Base-by-base conservation (phyloP, 495 filamentous ascomycete species). In the Penicillium malachiteum region DNA sequence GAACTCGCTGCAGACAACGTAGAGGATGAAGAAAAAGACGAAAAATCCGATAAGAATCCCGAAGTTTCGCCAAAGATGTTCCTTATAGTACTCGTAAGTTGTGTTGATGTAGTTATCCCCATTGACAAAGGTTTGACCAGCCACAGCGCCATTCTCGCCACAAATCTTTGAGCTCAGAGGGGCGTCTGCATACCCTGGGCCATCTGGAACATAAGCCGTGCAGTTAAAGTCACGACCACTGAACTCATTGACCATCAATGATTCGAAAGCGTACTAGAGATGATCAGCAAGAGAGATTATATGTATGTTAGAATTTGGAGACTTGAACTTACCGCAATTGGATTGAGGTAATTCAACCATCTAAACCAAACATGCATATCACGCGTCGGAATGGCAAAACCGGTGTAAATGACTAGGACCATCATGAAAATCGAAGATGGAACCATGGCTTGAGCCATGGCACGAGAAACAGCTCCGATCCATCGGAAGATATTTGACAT, bases 191-290 rank as follows among this genome's bases (percentile, higher is more conserved):
- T 91, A 92, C 2, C 0, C 65, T 59, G 8, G 71, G 65, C 0
- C 76, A 16, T 59, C 68, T 3, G 90, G 90, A 3, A 92, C 75
- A 56, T 81, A 88, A 5, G 56, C 42, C 1, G 79, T 73, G 65
- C 92, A 97, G 0, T 31, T n/a, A 58, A 90, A 93, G 0, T 81
- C 55, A 4, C 87, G 84, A 34, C 71, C 70, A 57, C 82, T 77
- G 66, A 94, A 97, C 68, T 96, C 92, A 64, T 97, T 97, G 60
- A 95, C 84, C 85, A 97, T 90, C 10, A 97, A 71, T 3, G 85
- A 77, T 70, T 97, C 92, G 63, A 96, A 97, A 1, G 88, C 84
- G 59, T 96, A 97, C 58, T 69, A 33, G 2, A 8, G 31, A 26
- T 5, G 1, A 13, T 46, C 21, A 52, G 30, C 8, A 44, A 44